Percentiles rank a stretch among this genome's conserved stretches.
Conservation (phyloP, 2,329 filamentous ascomycete species). For the Fusarium bulbicola region DNA sequence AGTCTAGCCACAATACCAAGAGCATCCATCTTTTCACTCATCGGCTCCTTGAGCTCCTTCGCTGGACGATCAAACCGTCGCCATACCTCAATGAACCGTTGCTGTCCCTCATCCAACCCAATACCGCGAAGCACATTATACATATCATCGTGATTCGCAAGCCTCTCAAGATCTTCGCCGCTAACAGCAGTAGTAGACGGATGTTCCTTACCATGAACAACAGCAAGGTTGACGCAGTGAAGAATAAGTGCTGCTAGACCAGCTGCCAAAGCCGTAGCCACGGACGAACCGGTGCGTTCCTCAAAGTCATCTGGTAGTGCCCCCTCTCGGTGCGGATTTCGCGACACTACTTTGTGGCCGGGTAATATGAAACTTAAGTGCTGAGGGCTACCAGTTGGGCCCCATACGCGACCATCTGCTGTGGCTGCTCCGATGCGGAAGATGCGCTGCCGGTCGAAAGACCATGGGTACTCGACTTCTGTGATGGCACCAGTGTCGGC, state of each 20-base stretch:
- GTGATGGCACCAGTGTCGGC: not conserved
- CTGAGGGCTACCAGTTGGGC: not conserved
- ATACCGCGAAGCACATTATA: not conserved
- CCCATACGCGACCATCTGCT: conserved; percentile 6
- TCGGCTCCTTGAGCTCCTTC: not conserved
- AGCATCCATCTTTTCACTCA: not conserved
- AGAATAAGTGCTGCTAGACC: conserved; percentile 43
- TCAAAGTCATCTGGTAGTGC: conserved; percentile 1
- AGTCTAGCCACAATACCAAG: not conserved
- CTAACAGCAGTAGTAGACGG: not conserved
- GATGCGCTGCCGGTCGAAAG: not conserved
- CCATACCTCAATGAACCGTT: not conserved
- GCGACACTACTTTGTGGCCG: not conserved
- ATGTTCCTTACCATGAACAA: not conserved
- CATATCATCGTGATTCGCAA: not conserved
- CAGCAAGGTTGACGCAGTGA: not conserved
- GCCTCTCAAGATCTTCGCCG: not conserved
- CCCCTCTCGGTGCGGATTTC: not conserved
- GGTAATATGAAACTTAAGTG: conserved; percentile 3
- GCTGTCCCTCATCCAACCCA: not conserved
- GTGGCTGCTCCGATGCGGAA: conserved; percentile 19
- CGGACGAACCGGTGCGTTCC: conserved; percentile 28
- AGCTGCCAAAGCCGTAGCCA: conserved; percentile 43
- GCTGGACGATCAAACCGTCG: not conserved
- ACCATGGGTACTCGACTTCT: conserved; percentile 2